Conservation (phyloP, 495 filamentous ascomycete genomes). For the Neurospora africana region DNA sequence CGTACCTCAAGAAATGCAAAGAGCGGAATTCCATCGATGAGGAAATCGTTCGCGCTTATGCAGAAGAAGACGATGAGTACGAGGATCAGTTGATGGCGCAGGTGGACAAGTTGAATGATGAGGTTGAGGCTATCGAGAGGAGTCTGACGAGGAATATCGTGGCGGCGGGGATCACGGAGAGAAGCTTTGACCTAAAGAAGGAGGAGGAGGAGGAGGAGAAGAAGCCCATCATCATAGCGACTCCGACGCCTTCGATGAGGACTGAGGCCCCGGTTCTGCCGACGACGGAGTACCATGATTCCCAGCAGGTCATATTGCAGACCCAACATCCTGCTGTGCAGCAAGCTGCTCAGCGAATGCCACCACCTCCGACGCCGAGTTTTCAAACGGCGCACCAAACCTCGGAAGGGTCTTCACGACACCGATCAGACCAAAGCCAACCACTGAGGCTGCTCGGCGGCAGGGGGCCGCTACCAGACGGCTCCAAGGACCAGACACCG, state of each 20-base stretch:
- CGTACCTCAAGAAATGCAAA: slow-evolving; percentile 17
- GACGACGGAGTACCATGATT: background rate
- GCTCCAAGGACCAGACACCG: too few relatives aligned
- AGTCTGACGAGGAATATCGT: slow-evolving; percentile 18
- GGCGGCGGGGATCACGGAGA: slow-evolving; percentile 27
- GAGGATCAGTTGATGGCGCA: slow-evolving; percentile 23
- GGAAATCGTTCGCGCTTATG: slow-evolving; percentile 28
- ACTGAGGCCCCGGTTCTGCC: background rate
- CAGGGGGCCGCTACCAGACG: too few relatives aligned
- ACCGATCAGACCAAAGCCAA: too few relatives aligned
- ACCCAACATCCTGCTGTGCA: slow-evolving; percentile 22
- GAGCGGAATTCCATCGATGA: slow-evolving; percentile 26
- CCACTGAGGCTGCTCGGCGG: too few relatives aligned
- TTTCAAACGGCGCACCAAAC: background rate
- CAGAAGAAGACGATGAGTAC: slow-evolving; percentile 25
- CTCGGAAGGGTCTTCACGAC: too few relatives aligned
- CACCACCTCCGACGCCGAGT: background rate
- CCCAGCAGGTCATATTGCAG: slow-evolving; percentile 35
- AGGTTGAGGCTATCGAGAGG: slow-evolving; percentile 20
- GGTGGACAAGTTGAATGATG: slow-evolving; percentile 23
- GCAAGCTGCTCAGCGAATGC: background rate
- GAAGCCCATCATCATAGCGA: slow-evolving; percentile 9
- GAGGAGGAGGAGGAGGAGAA: slow-evolving; percentile 14
- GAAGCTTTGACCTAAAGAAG: slow-evolving; percentile 15
- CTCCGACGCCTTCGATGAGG: background rate